Conservation (phyloP, 2,329 filamentous ascomycete species). For the Dendryphion nanum region DNA sequence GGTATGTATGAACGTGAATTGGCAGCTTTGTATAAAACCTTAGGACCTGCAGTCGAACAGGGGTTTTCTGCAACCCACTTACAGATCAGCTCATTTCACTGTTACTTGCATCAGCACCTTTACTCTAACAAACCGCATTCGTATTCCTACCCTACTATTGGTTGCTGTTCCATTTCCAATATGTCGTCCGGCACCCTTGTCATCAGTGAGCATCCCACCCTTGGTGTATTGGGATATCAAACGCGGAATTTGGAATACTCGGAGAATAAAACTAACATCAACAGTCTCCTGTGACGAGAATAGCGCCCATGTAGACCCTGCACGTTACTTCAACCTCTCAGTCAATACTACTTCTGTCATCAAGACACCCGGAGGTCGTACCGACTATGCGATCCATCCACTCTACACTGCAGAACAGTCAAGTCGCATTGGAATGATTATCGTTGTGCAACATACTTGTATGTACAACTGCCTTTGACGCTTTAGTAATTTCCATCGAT, state of each 20-base stretch:
- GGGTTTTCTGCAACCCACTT: too few relatives aligned
- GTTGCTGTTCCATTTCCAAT: too few relatives aligned
- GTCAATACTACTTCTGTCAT: slow-evolving; percentile 14
- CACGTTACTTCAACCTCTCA: slow-evolving; percentile 21
- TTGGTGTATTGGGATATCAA: too few relatives aligned
- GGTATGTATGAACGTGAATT: too few relatives aligned
- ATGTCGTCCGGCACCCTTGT: slow-evolving; percentile 1
- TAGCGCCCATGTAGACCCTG: slow-evolving; percentile 14
- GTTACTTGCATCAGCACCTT: too few relatives aligned
- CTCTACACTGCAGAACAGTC: slow-evolving; percentile 14
- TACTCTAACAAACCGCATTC: too few relatives aligned
- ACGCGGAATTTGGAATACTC: not conserved
- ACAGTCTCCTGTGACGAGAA: slow-evolving; percentile 18
- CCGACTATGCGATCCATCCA: slow-evolving; percentile 6
- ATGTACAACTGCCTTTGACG: slow-evolving; percentile 2
- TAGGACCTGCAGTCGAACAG: too few relatives aligned
- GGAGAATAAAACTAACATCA: not conserved
- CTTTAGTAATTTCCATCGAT: not conserved
- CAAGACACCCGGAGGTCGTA: slow-evolving; percentile 16
- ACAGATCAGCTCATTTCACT: too few relatives aligned
- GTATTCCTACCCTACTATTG: too few relatives aligned
- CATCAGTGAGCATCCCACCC: slow-evolving; percentile 7
- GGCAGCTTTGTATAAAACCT: too few relatives aligned
- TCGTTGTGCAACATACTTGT: slow-evolving; percentile 21
- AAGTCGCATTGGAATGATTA: slow-evolving; percentile 16